phyloP scores from a whole-genome alignment of 768 basidiomycete genomes.

The Leccinum ochraceum region DNA sequence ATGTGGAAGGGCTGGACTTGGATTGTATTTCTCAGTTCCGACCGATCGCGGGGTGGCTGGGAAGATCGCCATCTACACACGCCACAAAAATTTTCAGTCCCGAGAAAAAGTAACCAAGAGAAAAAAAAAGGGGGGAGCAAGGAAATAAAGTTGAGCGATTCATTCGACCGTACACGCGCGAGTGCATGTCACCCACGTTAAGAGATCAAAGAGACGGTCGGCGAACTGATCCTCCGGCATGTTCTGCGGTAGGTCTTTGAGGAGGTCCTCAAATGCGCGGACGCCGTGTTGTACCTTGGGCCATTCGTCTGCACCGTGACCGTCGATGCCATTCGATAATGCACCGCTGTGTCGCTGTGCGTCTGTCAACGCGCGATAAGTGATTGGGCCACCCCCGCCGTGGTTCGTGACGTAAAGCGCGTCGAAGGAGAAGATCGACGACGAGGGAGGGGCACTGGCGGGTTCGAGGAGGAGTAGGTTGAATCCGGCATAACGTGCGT shows the following conservation, averaged over 20 bases:
- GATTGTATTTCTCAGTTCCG: conserved; percentile 62
- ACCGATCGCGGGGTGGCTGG: conserved; percentile 48
- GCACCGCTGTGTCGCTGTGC: conserved; percentile 55
- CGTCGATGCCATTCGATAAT: conserved; percentile 77
- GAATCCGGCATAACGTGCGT: conserved; percentile 73
- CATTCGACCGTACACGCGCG: not conserved
- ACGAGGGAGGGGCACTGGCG: conserved; percentile 19
- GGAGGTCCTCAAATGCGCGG: conserved; percentile 43
- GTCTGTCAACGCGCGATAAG: conserved; percentile 50
- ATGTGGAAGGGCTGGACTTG: conserved; percentile 53
- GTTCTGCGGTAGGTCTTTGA: conserved; percentile 39
- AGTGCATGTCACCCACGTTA: conserved; percentile 58
- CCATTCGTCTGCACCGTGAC: conserved; percentile 61
- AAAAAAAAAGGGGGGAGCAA: not conserved
- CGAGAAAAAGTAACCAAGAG: not conserved
- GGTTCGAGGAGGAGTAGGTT: conserved; percentile 69
- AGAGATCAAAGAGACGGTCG: conserved; percentile 60
- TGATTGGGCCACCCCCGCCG: conserved; percentile 65
- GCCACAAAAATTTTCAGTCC: not conserved
- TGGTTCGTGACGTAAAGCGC: conserved; percentile 65
- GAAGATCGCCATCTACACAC: conserved; percentile 27
- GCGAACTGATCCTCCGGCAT: conserved; percentile 53
- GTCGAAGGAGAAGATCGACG: conserved; percentile 44
- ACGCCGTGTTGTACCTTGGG: conserved; percentile 70
- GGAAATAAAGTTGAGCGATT: conserved; percentile 8